These are phyloP conservation scores for Suillus discolor DNA, from an alignment of 768 basidiomycete genomes.

Conservation along the genomic window DNA sequence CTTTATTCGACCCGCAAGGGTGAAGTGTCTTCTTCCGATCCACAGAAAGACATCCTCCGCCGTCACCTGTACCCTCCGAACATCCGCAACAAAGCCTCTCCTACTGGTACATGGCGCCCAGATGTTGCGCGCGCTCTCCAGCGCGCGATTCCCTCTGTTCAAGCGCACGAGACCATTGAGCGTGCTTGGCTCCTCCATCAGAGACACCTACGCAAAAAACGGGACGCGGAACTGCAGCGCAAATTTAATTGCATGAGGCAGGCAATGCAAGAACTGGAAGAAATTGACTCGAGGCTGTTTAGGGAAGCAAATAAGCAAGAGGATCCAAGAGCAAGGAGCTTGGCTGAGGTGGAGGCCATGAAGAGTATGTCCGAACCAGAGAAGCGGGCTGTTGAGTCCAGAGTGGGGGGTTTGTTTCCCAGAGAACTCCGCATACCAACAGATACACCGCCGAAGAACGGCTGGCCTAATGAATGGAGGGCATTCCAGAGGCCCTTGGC, in stretches of 20 bases:
- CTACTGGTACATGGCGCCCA: conserved; percentile 83
- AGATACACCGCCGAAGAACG: conserved; percentile 78
- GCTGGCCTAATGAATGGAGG: conserved; percentile 90
- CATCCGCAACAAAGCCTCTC: conserved; percentile 67
- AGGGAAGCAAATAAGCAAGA: conserved; percentile 73
- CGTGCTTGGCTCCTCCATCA: conserved; percentile 87
- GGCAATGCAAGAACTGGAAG: conserved; percentile 82
- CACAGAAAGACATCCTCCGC: conserved; percentile 73
- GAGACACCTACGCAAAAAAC: conserved; percentile 69
- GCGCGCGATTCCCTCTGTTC: conserved; percentile 82
- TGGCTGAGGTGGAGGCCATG: conserved; percentile 56
- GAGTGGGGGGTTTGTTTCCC: conserved; percentile 82
- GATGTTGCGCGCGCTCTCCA: conserved; percentile 78
- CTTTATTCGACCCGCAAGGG: conserved; percentile 39
- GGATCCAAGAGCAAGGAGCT: conserved; percentile 67
- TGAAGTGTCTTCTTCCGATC: conserved; percentile 43
- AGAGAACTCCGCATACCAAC: conserved; percentile 84
- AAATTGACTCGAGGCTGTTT: conserved; percentile 53
- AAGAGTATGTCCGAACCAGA: conserved; percentile 68
- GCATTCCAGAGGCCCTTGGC: conserved; percentile 55
- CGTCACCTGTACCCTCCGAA: conserved; percentile 81
- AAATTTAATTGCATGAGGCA: conserved; percentile 82
- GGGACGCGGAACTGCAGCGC: conserved; percentile 67
- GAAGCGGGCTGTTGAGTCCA: conserved; percentile 71
- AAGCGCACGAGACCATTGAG: conserved; percentile 91